Base-by-base conservation (phyloP, 2,329 filamentous ascomycete genomes). In the Lasiodiplodia theobromae region DNA sequence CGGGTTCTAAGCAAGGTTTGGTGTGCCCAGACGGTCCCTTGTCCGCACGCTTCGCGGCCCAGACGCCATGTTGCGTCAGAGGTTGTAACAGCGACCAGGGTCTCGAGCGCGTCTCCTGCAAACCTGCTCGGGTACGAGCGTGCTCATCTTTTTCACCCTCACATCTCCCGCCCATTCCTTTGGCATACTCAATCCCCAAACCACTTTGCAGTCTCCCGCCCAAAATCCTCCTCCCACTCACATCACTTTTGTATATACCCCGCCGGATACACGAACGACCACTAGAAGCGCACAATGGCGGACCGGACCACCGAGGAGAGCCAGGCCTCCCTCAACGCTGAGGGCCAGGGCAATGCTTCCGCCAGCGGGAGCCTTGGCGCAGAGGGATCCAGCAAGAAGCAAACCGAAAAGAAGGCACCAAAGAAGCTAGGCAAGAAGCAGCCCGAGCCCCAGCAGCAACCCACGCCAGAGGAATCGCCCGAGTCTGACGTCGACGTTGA, bases 381-480 rank as follows among this genome's bases (percentile, higher is more conserved):
- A 14, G 54, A 70, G 69, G 64, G 65, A 12, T 64, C 72, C 71
- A 73, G 70, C 73, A 70, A 73, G 71, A 78, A 81, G 79, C 81
- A 80, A 79, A 79, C 74, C 72, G 78, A 80, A 73, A 84, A 82
- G 76, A 82, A 81, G 74, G 80, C 82, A 69, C 83, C 83, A 47
- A 82, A 84, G 77, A 85, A 85, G 79, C 76, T 85, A 72, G 81
- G 82, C 74, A 75, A 75, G 71, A 83, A 84, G 77, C 75, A 77
- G 65, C 68, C 68, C 31, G 78, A 82, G 73, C 81, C 77, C 73
- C 84, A 78, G 78, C 82, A 83, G 73, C 78, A 80, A 74, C 80
- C 82, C 69, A 84, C 82, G 70, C 83, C 82, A 72, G 78, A 78
- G 38, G 72, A 75, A 37, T 68, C 67, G 28, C 67, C 67, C 16